phyloP scores from a whole-genome alignment of 148 eudicot species.

The Rhododendron simsii region DNA sequence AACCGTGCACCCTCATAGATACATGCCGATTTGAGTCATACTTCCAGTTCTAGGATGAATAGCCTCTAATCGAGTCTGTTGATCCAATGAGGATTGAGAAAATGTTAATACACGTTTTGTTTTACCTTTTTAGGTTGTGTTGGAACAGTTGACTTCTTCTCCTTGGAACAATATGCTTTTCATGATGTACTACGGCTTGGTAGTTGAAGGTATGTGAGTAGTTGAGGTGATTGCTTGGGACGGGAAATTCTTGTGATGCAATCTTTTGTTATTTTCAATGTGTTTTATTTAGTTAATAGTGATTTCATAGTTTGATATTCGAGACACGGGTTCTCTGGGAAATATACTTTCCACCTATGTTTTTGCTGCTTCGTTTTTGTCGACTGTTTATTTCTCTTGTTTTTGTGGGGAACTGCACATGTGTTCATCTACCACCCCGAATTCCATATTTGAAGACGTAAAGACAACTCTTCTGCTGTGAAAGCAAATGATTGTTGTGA shows the following conservation, averaged over 20 bases:
- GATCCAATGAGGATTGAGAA: neutral
- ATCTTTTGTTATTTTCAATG: neutral
- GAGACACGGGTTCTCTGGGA: neutral
- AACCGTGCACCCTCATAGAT: neutral
- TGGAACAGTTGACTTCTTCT: conserved; percentile 58
- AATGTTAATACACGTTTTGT: neutral
- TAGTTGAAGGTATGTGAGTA: conserved; percentile 48
- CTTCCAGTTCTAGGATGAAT: neutral
- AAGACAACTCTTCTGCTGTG: neutral
- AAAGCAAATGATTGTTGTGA: no score
- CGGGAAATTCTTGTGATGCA: neutral
- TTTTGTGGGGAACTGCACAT: neutral
- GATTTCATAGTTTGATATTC: neutral
- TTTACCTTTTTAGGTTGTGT: conserved; percentile 31
- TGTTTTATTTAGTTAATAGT: neutral
- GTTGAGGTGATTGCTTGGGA: neutral
- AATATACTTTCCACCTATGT: neutral
- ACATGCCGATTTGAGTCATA: neutral
- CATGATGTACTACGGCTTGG: conserved; percentile 60
- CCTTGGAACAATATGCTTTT: conserved; percentile 68
- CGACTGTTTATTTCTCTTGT: neutral
- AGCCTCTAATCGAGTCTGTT: neutral
- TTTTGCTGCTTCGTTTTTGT: neutral
- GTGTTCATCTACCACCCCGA: neutral
- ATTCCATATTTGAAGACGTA: neutral